Percentiles rank a stretch among this genome's conserved stretches.
These are phyloP conservation scores for Coccomyxa sp. DNA, from an alignment of 139 green algal genomes.

Conservation along the genomic window DNA sequence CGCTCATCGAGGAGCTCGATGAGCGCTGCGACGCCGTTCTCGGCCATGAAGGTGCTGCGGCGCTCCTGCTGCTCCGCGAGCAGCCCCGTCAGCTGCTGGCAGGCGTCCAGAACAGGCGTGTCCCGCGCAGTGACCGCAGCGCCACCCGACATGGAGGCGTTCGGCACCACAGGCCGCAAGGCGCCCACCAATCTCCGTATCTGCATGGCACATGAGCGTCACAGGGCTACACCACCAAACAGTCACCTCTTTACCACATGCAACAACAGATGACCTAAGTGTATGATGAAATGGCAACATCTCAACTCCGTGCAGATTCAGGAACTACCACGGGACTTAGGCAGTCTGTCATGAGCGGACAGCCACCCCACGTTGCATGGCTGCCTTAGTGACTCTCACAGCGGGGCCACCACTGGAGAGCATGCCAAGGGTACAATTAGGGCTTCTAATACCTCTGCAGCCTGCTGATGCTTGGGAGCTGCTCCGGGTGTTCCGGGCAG, in stretches of 20 bases:
- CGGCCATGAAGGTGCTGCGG: constrained; percentile 48
- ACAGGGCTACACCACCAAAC: too few relatives aligned
- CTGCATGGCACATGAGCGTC: too few relatives aligned
- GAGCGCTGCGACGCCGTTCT: constrained; percentile 57
- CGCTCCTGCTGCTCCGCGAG: constrained; percentile 25
- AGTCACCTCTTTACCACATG: too few relatives aligned
- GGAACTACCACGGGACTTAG: too few relatives aligned
- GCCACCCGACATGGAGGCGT: constrained; percentile 17
- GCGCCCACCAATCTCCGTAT: constrained; percentile 52
- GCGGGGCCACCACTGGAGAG: too few relatives aligned
- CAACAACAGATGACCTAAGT: too few relatives aligned
- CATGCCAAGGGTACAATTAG: too few relatives aligned
- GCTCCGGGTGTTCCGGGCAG: constrained; percentile 3
- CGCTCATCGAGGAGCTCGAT: constrained; percentile 72
- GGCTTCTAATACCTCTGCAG: constrained; percentile 26
- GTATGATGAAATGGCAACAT: too few relatives aligned
- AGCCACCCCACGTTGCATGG: too few relatives aligned
- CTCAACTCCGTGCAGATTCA: too few relatives aligned
- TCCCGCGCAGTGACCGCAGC: constrained; percentile 8
- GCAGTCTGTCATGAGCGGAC: too few relatives aligned
- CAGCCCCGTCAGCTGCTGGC: constrained; percentile 25
- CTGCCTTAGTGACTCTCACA: too few relatives aligned
- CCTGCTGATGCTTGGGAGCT: constrained; percentile 25
- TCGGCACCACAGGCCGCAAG: constrained; percentile 32
- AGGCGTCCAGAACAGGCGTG: constrained; percentile 20